Evolutionary conservation across 768 basidiomycete species (phyloP).

Genomic region (Termitomyces sp.): DNA sequence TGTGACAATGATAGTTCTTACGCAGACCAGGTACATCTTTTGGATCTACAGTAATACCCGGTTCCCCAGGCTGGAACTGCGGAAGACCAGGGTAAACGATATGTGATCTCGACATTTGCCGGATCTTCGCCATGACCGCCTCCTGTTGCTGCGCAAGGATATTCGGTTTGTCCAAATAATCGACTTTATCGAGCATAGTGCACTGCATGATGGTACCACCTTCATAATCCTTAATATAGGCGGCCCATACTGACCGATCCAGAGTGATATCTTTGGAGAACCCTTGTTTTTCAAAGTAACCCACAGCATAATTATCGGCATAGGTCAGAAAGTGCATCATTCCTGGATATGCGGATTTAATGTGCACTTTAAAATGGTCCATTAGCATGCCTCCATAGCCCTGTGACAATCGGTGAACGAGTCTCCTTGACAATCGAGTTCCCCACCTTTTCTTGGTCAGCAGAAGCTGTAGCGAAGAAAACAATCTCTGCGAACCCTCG

Average conservation of each 20-base stretch:
- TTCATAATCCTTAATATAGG: constrained; percentile 99
- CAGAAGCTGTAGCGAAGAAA: constrained; percentile 95
- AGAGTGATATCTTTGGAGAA: constrained; percentile 96
- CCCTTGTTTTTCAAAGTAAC: constrained; percentile 99
- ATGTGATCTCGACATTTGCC: constrained; percentile 81
- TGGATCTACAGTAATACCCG: constrained; percentile 53
- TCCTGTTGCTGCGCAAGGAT: constrained; percentile 81
- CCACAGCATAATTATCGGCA: constrained; percentile 98
- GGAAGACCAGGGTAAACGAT: constrained; percentile 76
- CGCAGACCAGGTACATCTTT: constrained; percentile 84
- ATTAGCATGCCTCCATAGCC: constrained; percentile 98
- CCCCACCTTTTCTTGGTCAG: constrained; percentile 92
- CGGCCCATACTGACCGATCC: constrained; percentile 91
- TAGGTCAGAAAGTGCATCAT: constrained; percentile 97
- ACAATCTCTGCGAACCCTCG: constrained; percentile 97
- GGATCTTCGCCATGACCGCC: constrained; percentile 84
- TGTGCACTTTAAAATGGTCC: constrained; percentile 96
- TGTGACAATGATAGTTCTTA: constrained; percentile 29
- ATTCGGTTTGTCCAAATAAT: constrained; percentile 78
- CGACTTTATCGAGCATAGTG: constrained; percentile 86
- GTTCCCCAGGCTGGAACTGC: constrained; percentile 60
- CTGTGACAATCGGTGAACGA: constrained; percentile 32
- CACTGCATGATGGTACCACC: constrained; percentile 99
- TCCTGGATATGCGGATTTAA: constrained; percentile 72
- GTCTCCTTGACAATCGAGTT: background rate